Percentiles rank a stretch among this genome's conserved stretches.
Conservation (phyloP, 352 stramenopile genomes). For the Globisporangium heterothallicum region DNA sequence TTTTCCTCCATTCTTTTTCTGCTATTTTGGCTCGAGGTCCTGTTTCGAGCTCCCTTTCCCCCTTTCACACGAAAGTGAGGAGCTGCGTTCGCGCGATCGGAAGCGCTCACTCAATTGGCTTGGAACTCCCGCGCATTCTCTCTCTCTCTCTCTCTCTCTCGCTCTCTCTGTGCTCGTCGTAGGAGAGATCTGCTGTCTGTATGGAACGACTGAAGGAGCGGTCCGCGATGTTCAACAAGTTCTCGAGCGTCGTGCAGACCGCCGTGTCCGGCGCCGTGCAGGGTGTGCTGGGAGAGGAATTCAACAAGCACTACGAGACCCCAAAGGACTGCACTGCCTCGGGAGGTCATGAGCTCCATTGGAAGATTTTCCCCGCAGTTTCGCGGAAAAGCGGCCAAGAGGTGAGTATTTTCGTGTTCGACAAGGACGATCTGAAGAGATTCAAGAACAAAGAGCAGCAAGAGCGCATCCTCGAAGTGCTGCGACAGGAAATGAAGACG, state of each 20-base stretch:
- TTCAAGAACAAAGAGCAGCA: constrained; percentile 82
- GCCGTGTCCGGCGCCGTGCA: constrained; percentile 43
- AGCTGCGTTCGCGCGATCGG: too few relatives aligned
- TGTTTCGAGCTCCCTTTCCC: too few relatives aligned
- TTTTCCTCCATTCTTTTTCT: too few relatives aligned
- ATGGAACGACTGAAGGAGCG: background rate
- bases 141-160: background rate
- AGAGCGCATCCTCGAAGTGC: constrained; percentile 82
- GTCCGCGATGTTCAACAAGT: constrained; percentile 66
- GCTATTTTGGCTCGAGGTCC: too few relatives aligned
- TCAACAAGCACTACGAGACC: constrained; percentile 82
- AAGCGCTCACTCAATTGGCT: too few relatives aligned
- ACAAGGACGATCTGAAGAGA: constrained; percentile 83
- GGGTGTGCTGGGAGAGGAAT: constrained; percentile 72
- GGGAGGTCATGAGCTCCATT: constrained; percentile 74
- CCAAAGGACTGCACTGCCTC: constrained; percentile 81
- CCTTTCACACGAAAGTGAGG: too few relatives aligned
- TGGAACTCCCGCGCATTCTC: too few relatives aligned
- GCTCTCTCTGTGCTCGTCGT: background rate
- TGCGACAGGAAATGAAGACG: constrained; percentile 87
- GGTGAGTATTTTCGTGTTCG: constrained; percentile 83
- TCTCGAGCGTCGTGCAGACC: constrained; percentile 68
- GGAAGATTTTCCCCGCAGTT: constrained; percentile 81
- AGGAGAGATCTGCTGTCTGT: too few relatives aligned
- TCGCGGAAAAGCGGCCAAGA: constrained; percentile 76